phyloP scores from a whole-genome alignment of 305 asterid species.

The Solanum aculeatissimum region DNA sequence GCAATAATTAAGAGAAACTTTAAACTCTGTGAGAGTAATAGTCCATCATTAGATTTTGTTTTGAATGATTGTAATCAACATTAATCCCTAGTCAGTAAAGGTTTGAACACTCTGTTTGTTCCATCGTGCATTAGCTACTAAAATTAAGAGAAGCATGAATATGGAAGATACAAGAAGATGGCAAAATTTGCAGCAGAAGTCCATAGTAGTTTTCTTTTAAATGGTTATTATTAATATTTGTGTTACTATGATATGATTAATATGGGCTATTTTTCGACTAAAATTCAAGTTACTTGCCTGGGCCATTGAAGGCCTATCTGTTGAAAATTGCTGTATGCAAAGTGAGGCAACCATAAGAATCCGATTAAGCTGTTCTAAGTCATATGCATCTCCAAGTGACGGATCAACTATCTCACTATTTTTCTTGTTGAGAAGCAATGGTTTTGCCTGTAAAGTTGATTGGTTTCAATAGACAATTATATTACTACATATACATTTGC shows the following conservation, averaged over 20 bases:
- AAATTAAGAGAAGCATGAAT: not conserved
- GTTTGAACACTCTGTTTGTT: not conserved
- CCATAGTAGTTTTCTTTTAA: not conserved
- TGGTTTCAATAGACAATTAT: not conserved
- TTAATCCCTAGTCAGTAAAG: not conserved
- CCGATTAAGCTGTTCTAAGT: slow-evolving; percentile 54
- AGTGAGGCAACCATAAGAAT: slow-evolving; percentile 60
- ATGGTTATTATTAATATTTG: not conserved
- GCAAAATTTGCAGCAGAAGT: not conserved
- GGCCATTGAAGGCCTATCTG: slow-evolving; percentile 84
- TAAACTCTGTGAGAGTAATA: not conserved
- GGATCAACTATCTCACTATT: slow-evolving; percentile 65
- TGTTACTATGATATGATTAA: not conserved
- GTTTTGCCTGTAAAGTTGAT: slow-evolving; percentile 64
- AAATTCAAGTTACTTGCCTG: slow-evolving; percentile 33
- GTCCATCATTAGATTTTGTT: not conserved
- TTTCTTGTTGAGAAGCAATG: slow-evolving; percentile 41
- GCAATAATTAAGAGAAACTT: not conserved
- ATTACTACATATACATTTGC: not conserved
- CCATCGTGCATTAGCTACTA: not conserved
- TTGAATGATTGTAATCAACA: not conserved
- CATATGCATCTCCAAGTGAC: slow-evolving; percentile 37
- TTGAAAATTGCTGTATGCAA: slow-evolving; percentile 57
- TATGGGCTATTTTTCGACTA: not conserved
- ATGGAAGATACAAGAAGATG: not conserved